Evolutionary conservation across 805 yeast genomes (phyloP), one percentile per base, ranked within the genome.

Genomic region (Hanseniaspora guilliermondii): DNA sequence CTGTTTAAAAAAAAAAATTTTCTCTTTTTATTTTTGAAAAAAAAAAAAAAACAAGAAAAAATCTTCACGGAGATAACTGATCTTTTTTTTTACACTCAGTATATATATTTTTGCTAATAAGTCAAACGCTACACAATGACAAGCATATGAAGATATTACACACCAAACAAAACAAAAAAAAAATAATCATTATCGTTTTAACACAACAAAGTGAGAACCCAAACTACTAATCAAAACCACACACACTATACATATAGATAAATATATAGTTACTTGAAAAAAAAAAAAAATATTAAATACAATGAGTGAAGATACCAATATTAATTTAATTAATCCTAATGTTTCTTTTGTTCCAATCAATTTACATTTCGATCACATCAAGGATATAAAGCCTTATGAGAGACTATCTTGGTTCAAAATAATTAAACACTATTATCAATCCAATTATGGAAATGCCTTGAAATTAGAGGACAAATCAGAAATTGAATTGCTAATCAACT

Each of bases 381-480:
- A 30, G 9, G 30, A 37, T 21, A 40, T 27, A 5, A 14, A 33
- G 21, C 22, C 25, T 2, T 44, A 52, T 44, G 49, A 36, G 8
- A 19, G 16, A 8, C 22, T 52, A 37, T 36, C 44, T 27, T 52
- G 55, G 55, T 37, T 36, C 16, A 36, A 36, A 21, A 44, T 52
- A 2, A 36, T 52, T 3, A 52, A 52, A 21, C 21, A 52, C 5
- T 52, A 44, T n/a, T 52, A 52, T 37, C 39, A 52, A 16, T 25
- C n/a, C 11, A 52, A 52, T 21, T 52, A 44, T 44, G 55, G 55
- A 14, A 24, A 44, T 17, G 21, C 37, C 9, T 37, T 52, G n/a
- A 52, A 52, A 33, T 3, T 52, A 2, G 36, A 36, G 7, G 19
- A 37, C 16, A 44, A 44, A 22, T 47, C 47, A 21, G 49, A 52